These are phyloP conservation scores for Neobulgaria alba DNA, from an alignment of 2,329 filamentous ascomycete species.

Conservation along the genomic window DNA sequence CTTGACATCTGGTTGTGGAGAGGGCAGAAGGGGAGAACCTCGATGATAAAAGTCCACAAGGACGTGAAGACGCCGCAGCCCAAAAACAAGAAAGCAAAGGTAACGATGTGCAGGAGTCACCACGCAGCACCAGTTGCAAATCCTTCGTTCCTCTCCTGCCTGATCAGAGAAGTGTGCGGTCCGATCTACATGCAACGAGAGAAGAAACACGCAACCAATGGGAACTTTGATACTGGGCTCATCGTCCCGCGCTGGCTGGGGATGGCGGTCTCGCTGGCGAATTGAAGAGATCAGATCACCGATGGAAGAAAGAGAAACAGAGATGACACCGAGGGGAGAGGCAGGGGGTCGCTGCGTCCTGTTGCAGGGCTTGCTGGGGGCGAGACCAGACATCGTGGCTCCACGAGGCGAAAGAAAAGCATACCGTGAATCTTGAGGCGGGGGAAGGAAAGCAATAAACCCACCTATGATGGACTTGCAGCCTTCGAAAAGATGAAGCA, in stretches of 20 bases:
- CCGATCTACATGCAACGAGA: slow-evolving; percentile 13
- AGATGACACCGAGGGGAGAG: not conserved
- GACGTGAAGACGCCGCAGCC: no score
- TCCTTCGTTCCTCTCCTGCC: not conserved
- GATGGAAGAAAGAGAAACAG: not conserved
- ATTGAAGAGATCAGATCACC: not conserved
- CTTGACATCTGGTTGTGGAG: not conserved
- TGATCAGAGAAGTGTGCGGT: not conserved
- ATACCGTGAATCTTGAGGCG: not conserved
- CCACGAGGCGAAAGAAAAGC: not conserved
- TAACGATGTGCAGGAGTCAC: not conserved
- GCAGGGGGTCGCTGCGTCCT: not conserved
- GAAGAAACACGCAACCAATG: not conserved
- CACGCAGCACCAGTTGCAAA: not conserved
- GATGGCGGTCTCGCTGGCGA: no score
- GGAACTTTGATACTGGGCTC: not conserved
- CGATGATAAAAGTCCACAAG: no score
- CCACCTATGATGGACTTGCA: not conserved
- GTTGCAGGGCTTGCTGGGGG: not conserved
- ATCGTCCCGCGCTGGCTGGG: not conserved
- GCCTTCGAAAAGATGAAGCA: no score
- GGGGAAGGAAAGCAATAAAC: not conserved
- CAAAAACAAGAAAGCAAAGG: not conserved
- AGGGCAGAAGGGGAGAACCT: no score
- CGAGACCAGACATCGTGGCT: no score